Percentiles rank a stretch among this genome's conserved stretches.
These are phyloP conservation scores for Tylopilus plumbeoviolaceoides DNA, from an alignment of 768 basidiomycete species.

Conservation along the genomic window DNA sequence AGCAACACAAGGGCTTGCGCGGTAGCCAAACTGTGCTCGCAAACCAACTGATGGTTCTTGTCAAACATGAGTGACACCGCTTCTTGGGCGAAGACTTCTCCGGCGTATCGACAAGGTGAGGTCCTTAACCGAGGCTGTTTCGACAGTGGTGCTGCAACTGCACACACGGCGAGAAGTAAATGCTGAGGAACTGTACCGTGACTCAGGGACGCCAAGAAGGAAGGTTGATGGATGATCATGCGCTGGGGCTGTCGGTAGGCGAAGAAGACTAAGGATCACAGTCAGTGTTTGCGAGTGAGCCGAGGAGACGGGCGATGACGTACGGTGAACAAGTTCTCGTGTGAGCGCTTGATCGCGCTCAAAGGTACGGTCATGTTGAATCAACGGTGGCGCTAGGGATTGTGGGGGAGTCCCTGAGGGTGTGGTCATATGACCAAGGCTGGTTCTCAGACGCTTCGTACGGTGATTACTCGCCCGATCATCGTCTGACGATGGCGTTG, in stretches of 20 bases:
- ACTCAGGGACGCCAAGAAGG: constrained; percentile 63
- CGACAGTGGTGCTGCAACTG: constrained; percentile 73
- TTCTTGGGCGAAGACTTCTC: constrained; percentile 50
- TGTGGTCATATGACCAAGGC: constrained; percentile 35
- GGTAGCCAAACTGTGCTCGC: constrained; percentile 62
- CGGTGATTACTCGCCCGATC: constrained; percentile 39
- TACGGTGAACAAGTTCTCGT: constrained; percentile 72
- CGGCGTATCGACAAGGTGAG: constrained; percentile 51
- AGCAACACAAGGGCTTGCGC: constrained; percentile 75
- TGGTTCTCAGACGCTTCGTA: constrained; percentile 51
- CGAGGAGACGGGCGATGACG: constrained; percentile 23
- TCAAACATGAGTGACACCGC: constrained; percentile 72
- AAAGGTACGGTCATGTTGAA: constrained; percentile 38
- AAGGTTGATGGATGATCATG: constrained; percentile 74
- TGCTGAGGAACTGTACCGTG: constrained; percentile 65
- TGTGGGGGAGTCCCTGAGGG: constrained; percentile 27
- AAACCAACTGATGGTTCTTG: constrained; percentile 52
- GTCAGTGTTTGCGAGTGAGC: constrained; percentile 1
- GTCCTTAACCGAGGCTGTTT: constrained; percentile 61
- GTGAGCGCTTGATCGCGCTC: constrained; percentile 60
- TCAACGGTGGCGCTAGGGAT: constrained; percentile 35
- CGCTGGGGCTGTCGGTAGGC: constrained; percentile 77
- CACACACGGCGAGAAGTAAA: constrained; percentile 71
- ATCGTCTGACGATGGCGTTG: constrained; percentile 33
- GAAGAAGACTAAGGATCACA: constrained; percentile 60